Evolutionary conservation across 768 basidiomycete species (phyloP).

Genomic region (Xerocomellus amylosporus): DNA sequence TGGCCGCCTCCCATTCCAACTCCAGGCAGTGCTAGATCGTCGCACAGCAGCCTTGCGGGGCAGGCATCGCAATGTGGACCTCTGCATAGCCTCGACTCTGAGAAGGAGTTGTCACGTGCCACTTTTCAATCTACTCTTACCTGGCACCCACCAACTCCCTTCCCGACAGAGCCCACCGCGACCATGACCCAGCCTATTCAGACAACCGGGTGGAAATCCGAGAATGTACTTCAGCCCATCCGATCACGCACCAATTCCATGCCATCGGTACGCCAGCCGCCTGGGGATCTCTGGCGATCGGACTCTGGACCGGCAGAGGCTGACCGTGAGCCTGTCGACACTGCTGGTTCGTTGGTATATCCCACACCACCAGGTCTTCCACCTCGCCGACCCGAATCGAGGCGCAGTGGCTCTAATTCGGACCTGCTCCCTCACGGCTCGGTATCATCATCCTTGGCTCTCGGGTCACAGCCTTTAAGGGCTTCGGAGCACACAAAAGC

Average conservation of each 20-base stretch:
- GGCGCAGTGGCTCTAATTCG: slow-evolving; percentile 5
- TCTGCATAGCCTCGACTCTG: slow-evolving; percentile 12
- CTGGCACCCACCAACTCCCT: slow-evolving; percentile 4
- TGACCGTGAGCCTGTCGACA: neutral
- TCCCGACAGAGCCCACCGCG: neutral
- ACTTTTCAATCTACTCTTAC: slow-evolving; percentile 9
- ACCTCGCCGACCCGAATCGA: slow-evolving; percentile 9
- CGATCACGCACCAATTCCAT: slow-evolving; percentile 11
- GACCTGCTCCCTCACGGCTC: slow-evolving; percentile 10
- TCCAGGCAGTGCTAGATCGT: neutral
- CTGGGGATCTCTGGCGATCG: slow-evolving; percentile 21
- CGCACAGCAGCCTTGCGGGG: slow-evolving; percentile 2
- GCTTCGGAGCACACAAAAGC: slow-evolving; percentile 21
- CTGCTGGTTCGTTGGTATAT: neutral
- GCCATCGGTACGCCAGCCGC: slow-evolving; percentile 18
- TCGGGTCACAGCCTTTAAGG: slow-evolving; percentile 26
- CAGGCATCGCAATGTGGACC: slow-evolving; percentile 1
- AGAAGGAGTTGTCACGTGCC: slow-evolving; percentile 9
- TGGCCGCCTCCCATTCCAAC: slow-evolving; percentile 24
- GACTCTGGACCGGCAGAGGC: slow-evolving; percentile 7
- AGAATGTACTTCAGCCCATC: slow-evolving; percentile 18
- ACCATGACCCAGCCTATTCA: slow-evolving; percentile 5
- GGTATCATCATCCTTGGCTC: slow-evolving; percentile 22
- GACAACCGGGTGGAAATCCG: slow-evolving; percentile 19
- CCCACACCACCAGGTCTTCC: slow-evolving; percentile 24